Evolutionary conservation across 192 early-diverging fungal genomes (phyloP).

Genomic region (Polychytrium aggregatum): DNA sequence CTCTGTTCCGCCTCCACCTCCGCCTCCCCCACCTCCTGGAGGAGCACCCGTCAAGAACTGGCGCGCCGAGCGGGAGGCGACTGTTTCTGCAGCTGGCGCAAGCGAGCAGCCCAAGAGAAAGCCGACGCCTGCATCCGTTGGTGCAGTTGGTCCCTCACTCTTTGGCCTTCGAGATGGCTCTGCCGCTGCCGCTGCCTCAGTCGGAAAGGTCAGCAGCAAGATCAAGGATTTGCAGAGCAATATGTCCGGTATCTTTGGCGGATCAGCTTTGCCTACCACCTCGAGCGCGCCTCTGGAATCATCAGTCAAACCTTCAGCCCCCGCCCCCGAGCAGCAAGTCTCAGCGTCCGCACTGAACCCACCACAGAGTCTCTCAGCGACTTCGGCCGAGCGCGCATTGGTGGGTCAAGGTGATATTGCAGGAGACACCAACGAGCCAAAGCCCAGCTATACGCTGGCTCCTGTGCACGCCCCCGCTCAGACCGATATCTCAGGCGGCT

Average conservation of each 20-base stretch:
- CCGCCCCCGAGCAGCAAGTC: constrained; percentile 2
- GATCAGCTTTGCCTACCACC: not conserved
- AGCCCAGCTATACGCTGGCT: too few relatives aligned
- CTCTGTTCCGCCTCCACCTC: constrained; percentile 12
- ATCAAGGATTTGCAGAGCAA: constrained; percentile 16
- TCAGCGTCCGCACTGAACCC: too few relatives aligned
- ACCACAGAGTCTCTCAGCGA: too few relatives aligned
- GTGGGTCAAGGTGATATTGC: too few relatives aligned
- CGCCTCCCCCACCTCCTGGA: constrained; percentile 2
- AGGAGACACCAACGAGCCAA: too few relatives aligned
- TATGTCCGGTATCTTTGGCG: constrained; percentile 14
- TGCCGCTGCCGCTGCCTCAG: constrained; percentile 3
- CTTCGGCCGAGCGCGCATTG: too few relatives aligned
- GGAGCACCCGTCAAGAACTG: too few relatives aligned
- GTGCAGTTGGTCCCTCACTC: constrained; percentile 16
- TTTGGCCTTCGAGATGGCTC: constrained; percentile 7
- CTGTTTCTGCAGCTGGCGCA: too few relatives aligned
- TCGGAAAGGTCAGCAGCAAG: constrained; percentile 15
- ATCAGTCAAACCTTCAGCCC: not conserved
- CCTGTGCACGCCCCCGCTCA: too few relatives aligned
- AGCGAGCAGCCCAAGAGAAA: constrained; percentile 11
- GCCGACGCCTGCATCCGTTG: constrained; percentile 25
- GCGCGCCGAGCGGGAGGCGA: too few relatives aligned
- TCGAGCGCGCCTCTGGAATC: not conserved
- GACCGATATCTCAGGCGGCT: too few relatives aligned